A percentile compares a stretch with the other conserved stretches of the same genome.
phyloP scores from a whole-genome alignment of 768 basidiomycete genomes.

The Glaciozyma antarctica region DNA sequence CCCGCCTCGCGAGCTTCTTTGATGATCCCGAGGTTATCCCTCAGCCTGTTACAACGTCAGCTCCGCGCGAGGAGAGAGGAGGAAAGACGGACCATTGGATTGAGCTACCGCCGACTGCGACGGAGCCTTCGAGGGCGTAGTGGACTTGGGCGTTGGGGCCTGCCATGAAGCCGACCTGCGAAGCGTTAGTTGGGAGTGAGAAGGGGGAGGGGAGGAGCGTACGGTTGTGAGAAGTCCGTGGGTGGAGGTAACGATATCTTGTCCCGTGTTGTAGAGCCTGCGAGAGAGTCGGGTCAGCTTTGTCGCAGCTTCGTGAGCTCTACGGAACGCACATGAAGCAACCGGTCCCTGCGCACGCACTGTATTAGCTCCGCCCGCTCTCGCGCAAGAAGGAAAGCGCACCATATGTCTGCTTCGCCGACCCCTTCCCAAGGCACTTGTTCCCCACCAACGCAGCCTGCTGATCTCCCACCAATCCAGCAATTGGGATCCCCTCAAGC shows the following conservation, averaged over 20 bases:
- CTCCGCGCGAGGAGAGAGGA: background rate
- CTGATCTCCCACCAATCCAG: constrained; percentile 93
- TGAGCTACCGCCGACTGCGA: constrained; percentile 88
- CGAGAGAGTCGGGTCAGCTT: background rate
- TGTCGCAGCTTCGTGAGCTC: background rate
- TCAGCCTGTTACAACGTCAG: constrained; percentile 48
- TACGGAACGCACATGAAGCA: constrained; percentile 56
- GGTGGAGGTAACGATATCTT: constrained; percentile 68
- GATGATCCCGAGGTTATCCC: constrained; percentile 82
- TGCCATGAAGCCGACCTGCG: constrained; percentile 77
- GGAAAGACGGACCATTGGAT: constrained; percentile 62
- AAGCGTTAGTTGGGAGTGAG: background rate
- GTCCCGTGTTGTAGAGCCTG: constrained; percentile 77
- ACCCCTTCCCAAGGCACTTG: constrained; percentile 78
- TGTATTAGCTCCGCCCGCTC: background rate
- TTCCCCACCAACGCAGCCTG: constrained; percentile 94
- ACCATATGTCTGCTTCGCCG: constrained; percentile 94
- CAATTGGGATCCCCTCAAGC: constrained; percentile 63
- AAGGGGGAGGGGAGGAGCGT: constrained; percentile 28
- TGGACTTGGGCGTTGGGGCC: constrained; percentile 67
- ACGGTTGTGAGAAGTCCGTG: constrained; percentile 87
- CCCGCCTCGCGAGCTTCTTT: constrained; percentile 73
- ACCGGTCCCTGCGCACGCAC: constrained; percentile 54
- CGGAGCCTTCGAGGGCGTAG: constrained; percentile 90
- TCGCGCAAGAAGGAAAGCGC: background rate